Evolutionary conservation across 345 rosid species (phyloP).

Genomic region (Microcos paniculata): DNA sequence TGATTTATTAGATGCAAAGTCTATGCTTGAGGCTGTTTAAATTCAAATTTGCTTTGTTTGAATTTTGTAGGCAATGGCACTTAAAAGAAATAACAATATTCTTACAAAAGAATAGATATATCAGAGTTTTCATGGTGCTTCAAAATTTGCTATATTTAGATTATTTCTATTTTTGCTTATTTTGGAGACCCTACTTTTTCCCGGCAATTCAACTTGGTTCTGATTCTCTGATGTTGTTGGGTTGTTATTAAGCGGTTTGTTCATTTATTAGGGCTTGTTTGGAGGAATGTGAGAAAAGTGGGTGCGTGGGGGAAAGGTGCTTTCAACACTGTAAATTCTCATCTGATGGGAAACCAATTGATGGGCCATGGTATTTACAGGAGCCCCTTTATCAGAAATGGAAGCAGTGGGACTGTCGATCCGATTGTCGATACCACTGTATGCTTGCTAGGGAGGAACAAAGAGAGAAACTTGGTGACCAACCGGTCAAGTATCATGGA

Average conservation of each 20-base stretch:
- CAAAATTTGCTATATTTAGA: background rate
- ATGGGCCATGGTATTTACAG: constrained; percentile 83
- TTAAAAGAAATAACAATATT: background rate
- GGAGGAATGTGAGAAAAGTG: constrained; percentile 71
- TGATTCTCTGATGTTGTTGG: background rate
- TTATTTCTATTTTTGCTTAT: background rate
- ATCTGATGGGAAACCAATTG: constrained; percentile 77
- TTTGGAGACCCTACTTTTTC: background rate
- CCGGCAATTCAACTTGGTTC: background rate
- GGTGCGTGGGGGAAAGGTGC: constrained; percentile 77
- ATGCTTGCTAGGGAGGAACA: constrained; percentile 89
- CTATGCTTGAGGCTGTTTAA: background rate
- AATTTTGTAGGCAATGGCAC: background rate
- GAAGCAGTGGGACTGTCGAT: constrained; percentile 91
- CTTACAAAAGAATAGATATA: background rate
- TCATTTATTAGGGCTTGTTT: constrained; percentile 60
- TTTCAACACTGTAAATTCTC: constrained; percentile 88
- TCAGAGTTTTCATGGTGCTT: background rate
- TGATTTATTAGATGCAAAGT: constrained; percentile 5
- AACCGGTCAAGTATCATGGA: constrained; percentile 79
- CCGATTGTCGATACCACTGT: constrained; percentile 71
- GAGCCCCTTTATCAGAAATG: constrained; percentile 82
- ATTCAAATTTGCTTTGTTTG: background rate
- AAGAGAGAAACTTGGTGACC: constrained; percentile 54
- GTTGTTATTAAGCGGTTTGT: constrained; percentile 7